These are phyloP conservation scores for Malassezia sympodialis DNA, from an alignment of 1,284 basidiomycete species.

Conservation along the genomic window DNA sequence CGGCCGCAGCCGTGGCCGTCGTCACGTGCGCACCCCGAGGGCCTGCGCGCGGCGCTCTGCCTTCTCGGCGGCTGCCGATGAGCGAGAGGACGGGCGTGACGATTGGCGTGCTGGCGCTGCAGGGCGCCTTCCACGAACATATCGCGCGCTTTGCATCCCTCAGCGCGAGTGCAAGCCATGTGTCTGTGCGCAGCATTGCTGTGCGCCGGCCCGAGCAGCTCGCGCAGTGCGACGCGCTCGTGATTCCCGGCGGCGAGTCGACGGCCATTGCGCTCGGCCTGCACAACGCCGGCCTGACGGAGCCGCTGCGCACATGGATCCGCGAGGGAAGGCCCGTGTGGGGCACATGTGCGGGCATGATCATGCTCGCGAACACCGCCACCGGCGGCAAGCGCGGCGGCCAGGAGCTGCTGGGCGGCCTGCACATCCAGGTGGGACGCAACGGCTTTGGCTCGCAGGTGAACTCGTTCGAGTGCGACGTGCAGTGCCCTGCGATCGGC, in stretches of 20 bases:
- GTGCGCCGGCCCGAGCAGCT: constrained; percentile 72
- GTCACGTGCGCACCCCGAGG: constrained; percentile 5
- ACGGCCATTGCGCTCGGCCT: constrained; percentile 85
- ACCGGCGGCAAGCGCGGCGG: constrained; percentile 70
- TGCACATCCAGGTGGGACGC: constrained; percentile 68
- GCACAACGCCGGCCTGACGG: constrained; percentile 64
- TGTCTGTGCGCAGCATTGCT: constrained; percentile 50
- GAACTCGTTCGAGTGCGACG: constrained; percentile 75
- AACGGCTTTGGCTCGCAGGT: constrained; percentile 63
- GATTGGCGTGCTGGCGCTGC: constrained; percentile 60
- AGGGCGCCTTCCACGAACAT: constrained; percentile 89
- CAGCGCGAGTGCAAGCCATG: constrained; percentile 5
- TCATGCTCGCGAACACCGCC: constrained; percentile 59
- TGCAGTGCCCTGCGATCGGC: constrained; percentile 61
- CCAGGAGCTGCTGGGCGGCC: constrained; percentile 73
- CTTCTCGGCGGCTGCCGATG: not conserved
- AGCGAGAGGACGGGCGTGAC: constrained; percentile 15
- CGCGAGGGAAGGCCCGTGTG: constrained; percentile 62
- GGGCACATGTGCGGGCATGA: constrained; percentile 96
- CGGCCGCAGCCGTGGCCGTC: not conserved
- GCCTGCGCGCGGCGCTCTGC: not conserved
- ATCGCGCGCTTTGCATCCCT: constrained; percentile 52
- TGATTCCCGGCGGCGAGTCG: constrained; percentile 83
- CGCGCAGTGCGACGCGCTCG: constrained; percentile 64
- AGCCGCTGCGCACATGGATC: constrained; percentile 65